phyloP scores from a whole-genome alignment of 345 rosid species.

The Salix viminalis region DNA sequence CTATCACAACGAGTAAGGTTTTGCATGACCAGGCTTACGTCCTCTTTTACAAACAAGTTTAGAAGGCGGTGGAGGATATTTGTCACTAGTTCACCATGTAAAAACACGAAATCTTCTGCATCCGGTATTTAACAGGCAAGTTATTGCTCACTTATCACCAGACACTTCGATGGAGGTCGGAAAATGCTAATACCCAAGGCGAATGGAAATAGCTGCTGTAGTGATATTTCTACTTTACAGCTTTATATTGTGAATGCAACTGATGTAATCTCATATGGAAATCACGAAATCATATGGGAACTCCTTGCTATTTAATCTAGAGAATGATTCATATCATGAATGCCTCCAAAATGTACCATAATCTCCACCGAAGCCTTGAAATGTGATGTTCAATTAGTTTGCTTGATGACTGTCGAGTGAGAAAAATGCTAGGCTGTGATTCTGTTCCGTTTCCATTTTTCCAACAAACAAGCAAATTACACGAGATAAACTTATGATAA shows the following conservation, averaged over 20 bases:
- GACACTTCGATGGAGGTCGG: too few species aligned
- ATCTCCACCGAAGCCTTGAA: not conserved
- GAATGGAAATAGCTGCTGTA: too few species aligned
- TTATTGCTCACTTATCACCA: not conserved
- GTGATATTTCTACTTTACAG: not conserved
- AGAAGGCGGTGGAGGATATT: constrained; percentile 18
- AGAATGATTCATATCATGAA: not conserved
- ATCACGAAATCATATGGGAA: not conserved
- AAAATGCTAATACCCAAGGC: not conserved
- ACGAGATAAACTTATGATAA: too few species aligned
- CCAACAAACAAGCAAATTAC: too few species aligned
- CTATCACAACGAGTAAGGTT: constrained; percentile 60
- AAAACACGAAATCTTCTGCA: not conserved
- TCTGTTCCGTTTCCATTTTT: not conserved
- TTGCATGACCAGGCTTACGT: constrained; percentile 91
- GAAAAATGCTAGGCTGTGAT: not conserved
- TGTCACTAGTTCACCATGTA: not conserved
- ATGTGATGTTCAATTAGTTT: not conserved
- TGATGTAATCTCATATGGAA: not conserved
- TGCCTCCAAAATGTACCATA: not conserved
- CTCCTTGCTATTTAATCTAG: not conserved
- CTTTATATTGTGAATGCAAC: not conserved
- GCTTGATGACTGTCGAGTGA: not conserved
- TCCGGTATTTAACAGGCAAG: not conserved
- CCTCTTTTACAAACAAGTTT: constrained; percentile 79